Conservation (phyloP, 441 rosid genomes). For the Mallotus japonicus region DNA sequence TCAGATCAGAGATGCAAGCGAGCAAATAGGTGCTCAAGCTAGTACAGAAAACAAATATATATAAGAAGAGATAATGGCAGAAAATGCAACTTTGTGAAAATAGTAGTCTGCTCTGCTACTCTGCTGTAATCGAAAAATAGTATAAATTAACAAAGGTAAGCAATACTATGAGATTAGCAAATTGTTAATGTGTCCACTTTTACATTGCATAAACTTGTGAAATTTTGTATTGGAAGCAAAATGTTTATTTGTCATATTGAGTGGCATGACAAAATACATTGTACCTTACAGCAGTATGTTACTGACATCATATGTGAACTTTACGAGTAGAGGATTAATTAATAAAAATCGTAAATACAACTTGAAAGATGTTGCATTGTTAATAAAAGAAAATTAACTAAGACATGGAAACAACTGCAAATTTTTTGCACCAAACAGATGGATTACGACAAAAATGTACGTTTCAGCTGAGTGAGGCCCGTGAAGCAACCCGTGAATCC, state of each 20-base stretch:
- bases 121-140: not conserved
- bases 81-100: not conserved
- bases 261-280: not conserved
- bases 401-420: conserved; percentile 5
- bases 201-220: not conserved
- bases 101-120: too few relatives aligned
- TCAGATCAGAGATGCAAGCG: not conserved
- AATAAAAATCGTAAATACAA: too few relatives aligned
- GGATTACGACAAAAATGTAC: not conserved
- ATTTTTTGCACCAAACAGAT: not conserved
- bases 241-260: not conserved
- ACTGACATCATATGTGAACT: too few relatives aligned
- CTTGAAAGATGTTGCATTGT: too few relatives aligned
- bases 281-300: too few relatives aligned
- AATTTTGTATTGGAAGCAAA: conserved; percentile 5
- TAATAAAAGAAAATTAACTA: too few relatives aligned
- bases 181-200: not conserved
- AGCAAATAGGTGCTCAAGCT: not conserved
- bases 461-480: not conserved
- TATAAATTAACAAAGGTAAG: conserved; percentile 4
- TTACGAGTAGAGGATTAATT: too few relatives aligned
- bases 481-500: conserved; percentile 17
- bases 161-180: conserved; percentile 7
- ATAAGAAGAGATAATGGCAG: not conserved
- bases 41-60: not conserved